Evolutionary conservation across 495 filamentous ascomycete species (phyloP).

Genomic region (Penicilliopsis zonata): DNA sequence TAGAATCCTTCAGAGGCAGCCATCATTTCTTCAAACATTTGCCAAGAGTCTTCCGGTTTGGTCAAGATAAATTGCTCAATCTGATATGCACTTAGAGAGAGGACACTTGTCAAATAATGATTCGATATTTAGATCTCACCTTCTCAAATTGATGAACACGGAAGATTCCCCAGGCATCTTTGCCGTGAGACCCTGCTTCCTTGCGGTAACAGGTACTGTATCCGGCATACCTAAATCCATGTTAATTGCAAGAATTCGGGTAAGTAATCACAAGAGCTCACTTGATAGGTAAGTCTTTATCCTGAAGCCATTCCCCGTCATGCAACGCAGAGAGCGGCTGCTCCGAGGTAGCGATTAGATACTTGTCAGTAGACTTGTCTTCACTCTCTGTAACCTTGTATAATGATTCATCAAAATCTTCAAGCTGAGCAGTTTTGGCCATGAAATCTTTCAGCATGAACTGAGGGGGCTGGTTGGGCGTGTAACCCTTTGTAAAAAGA

Average conservation of each 20-base stretch:
- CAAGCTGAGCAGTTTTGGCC: constrained; percentile 98
- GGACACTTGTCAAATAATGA: neutral
- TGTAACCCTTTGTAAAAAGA: constrained; percentile 64
- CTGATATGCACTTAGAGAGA: constrained; percentile 20
- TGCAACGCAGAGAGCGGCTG: constrained; percentile 91
- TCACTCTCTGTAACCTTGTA: constrained; percentile 84
- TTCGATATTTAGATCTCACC: constrained; percentile 23
- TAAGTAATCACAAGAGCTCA: constrained; percentile 17
- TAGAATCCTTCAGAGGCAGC: constrained; percentile 86
- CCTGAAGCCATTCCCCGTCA: constrained; percentile 81
- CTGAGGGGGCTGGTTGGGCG: constrained; percentile 80
- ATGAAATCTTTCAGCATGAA: constrained; percentile 95
- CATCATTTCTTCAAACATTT: constrained; percentile 90
- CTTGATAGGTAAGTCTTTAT: constrained; percentile 77
- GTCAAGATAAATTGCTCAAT: constrained; percentile 92
- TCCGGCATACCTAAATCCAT: constrained; percentile 55
- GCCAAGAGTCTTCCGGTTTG: constrained; percentile 90
- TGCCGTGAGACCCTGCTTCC: constrained; percentile 84
- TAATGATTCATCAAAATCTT: constrained; percentile 93
- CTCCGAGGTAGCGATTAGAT: constrained; percentile 93
- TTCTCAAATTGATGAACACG: constrained; percentile 98
- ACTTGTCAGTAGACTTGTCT: constrained; percentile 81
- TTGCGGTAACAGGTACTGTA: constrained; percentile 92
- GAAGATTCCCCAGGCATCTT: constrained; percentile 97
- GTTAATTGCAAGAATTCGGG: constrained; percentile 1